phyloP scores from a whole-genome alignment of 108 stramenopile genomes.

The Conticribra weissflogii region DNA sequence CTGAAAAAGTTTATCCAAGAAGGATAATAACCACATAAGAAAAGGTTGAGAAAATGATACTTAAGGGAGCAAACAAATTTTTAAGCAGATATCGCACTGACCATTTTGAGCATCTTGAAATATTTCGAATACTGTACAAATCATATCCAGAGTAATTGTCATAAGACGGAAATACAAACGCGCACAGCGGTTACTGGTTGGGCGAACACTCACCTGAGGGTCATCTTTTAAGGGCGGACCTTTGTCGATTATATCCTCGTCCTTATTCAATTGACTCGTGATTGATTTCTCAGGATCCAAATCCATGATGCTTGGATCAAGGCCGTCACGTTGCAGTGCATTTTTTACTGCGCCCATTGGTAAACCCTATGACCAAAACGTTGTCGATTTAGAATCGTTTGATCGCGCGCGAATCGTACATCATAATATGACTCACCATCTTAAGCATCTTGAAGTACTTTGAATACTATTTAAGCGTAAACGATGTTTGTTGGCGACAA shows the following conservation, averaged over 20 bases:
- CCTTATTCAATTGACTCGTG: too few relatives aligned
- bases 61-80: too few relatives aligned
- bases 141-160: too few relatives aligned
- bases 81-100: constrained; percentile 5
- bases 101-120: constrained; percentile 75
- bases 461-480: too few relatives aligned
- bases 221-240: too few relatives aligned
- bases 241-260: too few relatives aligned
- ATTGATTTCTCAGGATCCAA: constrained; percentile 75
- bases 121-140: constrained; percentile 68
- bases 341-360: constrained; percentile 73
- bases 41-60: not conserved
- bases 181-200: too few relatives aligned
- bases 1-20: constrained; percentile 39
- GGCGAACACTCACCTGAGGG: too few relatives aligned
- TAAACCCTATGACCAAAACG: constrained; percentile 60
- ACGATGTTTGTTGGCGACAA: not conserved
- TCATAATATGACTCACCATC: constrained; percentile 31
- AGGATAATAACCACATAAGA: not conserved
- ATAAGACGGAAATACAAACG: not conserved
- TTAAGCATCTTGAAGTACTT: constrained; percentile 79
- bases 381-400: constrained; percentile 25
- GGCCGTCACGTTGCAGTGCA: constrained; percentile 46
- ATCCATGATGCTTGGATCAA: constrained; percentile 72
- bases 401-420: too few relatives aligned